phyloP scores from a whole-genome alignment of 108 stramenopile species.

The Fistulifera solaris region DNA sequence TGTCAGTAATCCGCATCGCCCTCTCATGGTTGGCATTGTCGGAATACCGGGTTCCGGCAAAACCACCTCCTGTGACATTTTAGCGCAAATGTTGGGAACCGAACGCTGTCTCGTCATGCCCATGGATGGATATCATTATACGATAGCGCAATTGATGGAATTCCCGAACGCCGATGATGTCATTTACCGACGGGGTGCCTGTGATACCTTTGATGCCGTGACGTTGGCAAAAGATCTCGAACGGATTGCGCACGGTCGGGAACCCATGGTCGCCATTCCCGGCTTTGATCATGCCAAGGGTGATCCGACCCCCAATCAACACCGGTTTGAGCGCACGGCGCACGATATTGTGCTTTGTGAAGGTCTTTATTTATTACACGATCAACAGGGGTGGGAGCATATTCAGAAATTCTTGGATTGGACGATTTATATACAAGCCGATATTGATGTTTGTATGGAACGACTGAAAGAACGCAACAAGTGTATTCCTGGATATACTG shows the following conservation, averaged over 20 bases:
- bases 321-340: constrained; percentile 23
- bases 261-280: constrained; percentile 17
- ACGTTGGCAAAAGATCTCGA: constrained; percentile 12
- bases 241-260: constrained; percentile 17
- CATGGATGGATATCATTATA: constrained; percentile 26
- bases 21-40: constrained; percentile 24
- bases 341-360: constrained; percentile 37
- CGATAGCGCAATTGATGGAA: constrained; percentile 7
- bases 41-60: constrained; percentile 33
- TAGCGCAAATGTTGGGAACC: constrained; percentile 3
- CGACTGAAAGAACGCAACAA: constrained; percentile 39
- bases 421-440: constrained; percentile 31
- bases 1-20: constrained; percentile 2
- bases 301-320: constrained; percentile 30
- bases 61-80: constrained; percentile 2
- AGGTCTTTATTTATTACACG: constrained; percentile 42
- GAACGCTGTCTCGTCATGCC: constrained; percentile 7
- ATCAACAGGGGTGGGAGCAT: constrained; percentile 31
- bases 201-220: constrained; percentile 26
- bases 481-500: constrained; percentile 47
- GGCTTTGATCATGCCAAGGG: constrained; percentile 50
- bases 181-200: constrained; percentile 36
- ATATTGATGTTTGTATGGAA: constrained; percentile 35
- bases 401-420: constrained; percentile 26
- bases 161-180: constrained; percentile 19